Base-by-base conservation (phyloP, 2,329 filamentous ascomycete species). In the Pestalotiopsis sp. region DNA sequence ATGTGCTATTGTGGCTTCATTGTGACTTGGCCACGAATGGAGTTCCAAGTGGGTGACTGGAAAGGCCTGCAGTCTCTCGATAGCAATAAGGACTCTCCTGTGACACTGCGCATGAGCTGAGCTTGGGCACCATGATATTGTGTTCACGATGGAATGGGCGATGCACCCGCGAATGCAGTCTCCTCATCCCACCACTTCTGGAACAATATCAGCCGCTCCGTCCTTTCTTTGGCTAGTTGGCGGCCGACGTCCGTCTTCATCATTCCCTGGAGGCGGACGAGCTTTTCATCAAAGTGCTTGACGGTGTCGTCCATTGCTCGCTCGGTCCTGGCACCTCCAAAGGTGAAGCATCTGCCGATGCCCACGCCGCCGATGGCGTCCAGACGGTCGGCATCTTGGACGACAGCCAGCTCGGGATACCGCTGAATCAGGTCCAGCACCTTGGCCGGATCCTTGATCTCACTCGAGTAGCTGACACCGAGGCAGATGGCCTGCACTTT, bases 311-410 rank as follows among this genome's bases (percentile, higher is more conserved):
- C 84, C 84, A 97, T 85, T 26, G 83, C 81, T 4, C 78, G 78
- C 11, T 76, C 75, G 40, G 78, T 79, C 77, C 86, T 88, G 11
- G 89, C 91, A 0, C 91, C 94, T 0, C 91, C 89, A 77, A 89
- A 98, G 0, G 91, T 89, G 77, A 96, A 94, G 55, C 88, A 88
- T 57, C 95, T 84, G 2, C 88, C 94, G 67, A 97, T 90, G 0
- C 95, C 95, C 38, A 98, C 88, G 0, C 92, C 93, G 1, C 94
- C 95, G 63, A 98, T 90, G 3, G 94, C 92, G 80, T 98, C 95
- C n/a, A 98, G 83, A 6, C 94, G 86, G 81, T 98, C 95, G 3
- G 94, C 94, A 78, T 98, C 95, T 80, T 98, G 94, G 39, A 98
- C 94, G 61, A 97, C 88, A 0, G 89, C 94, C 40, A 96, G 82